Conservation (phyloP, 1,284 basidiomycete genomes). For the Singerocomus inundabilis region DNA sequence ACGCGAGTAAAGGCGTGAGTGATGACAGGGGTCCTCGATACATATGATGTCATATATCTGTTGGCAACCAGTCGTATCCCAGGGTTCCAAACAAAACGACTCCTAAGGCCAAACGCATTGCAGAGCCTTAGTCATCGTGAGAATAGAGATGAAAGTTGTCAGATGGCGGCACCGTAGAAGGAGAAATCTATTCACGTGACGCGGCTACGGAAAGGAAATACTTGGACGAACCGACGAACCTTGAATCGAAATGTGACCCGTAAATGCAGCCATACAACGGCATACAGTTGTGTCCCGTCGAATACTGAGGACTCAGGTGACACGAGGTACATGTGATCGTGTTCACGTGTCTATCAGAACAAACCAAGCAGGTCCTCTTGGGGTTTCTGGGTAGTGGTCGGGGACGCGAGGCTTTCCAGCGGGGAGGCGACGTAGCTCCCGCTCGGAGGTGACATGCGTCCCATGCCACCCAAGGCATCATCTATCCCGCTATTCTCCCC, state of each 20-base stretch:
- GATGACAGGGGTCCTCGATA: background rate
- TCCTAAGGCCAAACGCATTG: conserved; percentile 18
- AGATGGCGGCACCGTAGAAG: too few relatives aligned
- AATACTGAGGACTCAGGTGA: too few relatives aligned
- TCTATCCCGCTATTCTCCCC: conserved; percentile 2
- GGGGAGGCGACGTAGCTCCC: conserved; percentile 9
- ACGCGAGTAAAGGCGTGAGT: conserved; percentile 2
- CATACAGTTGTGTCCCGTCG: too few relatives aligned
- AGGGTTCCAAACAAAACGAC: conserved; percentile 17
- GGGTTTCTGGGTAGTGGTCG: conserved; percentile 29
- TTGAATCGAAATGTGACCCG: too few relatives aligned
- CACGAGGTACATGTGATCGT: too few relatives aligned
- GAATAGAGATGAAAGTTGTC: too few relatives aligned
- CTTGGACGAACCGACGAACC: too few relatives aligned
- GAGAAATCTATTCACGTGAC: too few relatives aligned
- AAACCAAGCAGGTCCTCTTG: conserved; percentile 52
- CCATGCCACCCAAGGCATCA: conserved; percentile 12
- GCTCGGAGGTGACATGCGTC: conserved; percentile 11
- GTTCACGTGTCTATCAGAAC: conserved; percentile 35
- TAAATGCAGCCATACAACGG: too few relatives aligned
- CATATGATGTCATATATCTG: conserved; percentile 37
- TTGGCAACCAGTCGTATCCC: conserved; percentile 23
- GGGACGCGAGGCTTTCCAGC: conserved; percentile 15
- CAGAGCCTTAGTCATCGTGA: background rate
- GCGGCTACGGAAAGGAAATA: too few relatives aligned